Percentiles rank a stretch among this genome's conserved stretches.
Evolutionary conservation across 441 rosid species (phyloP).

Genomic region (Adansonia madagascariensis): DNA sequence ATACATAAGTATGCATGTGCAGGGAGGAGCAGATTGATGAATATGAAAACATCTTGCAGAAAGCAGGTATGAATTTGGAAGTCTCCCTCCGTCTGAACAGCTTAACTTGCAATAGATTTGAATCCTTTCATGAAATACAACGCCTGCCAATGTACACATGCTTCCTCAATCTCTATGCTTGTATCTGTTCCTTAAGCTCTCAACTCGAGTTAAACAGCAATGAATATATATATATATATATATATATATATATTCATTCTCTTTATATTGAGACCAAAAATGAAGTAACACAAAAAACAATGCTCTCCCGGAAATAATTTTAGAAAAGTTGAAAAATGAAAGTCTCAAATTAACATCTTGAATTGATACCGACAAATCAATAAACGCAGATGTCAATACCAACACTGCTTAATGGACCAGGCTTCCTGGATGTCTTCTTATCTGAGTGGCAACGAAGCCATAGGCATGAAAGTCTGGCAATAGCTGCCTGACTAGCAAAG

Average conservation of each 20-base stretch:
- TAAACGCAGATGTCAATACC: slow-evolving; percentile 27
- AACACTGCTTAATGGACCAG: slow-evolving; percentile 23
- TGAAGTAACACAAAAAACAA: not conserved
- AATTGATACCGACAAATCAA: slow-evolving; percentile 21
- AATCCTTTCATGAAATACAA: not conserved
- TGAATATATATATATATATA: not conserved
- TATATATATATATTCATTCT: not conserved
- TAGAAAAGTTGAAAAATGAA: not conserved
- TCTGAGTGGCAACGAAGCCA: slow-evolving; percentile 32
- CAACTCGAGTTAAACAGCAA: not conserved
- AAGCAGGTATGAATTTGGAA: not conserved
- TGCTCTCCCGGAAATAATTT: not conserved
- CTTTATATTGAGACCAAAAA: slow-evolving; percentile 2
- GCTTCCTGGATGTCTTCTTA: slow-evolving; percentile 30
- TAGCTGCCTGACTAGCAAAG: slow-evolving; percentile 40
- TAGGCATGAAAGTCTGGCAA: slow-evolving; percentile 37
- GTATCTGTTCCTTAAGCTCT: not conserved
- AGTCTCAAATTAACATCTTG: slow-evolving; percentile 19
- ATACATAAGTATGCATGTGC: not conserved
- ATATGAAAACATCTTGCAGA: not conserved
- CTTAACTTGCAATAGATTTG: not conserved
- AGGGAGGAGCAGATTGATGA: not conserved
- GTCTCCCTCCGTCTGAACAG: not conserved
- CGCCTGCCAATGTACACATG: not conserved
- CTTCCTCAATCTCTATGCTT: slow-evolving; percentile 5